phyloP scores from a whole-genome alignment of 2,329 filamentous ascomycete genomes.

The Anthostomella pinea region DNA sequence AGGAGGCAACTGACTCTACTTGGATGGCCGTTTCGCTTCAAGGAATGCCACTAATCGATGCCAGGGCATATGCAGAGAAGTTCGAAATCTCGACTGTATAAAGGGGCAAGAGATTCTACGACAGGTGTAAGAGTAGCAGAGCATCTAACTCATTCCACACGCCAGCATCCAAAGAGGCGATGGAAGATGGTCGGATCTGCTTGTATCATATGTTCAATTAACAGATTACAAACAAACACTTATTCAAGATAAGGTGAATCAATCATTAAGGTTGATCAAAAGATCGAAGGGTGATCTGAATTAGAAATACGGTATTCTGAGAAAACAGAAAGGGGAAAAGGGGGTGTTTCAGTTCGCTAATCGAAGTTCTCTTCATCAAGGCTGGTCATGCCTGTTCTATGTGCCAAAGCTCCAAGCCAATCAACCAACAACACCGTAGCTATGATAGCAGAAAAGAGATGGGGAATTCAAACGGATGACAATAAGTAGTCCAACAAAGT shows the following conservation, averaged over 20 bases:
- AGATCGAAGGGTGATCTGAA: conserved; percentile 2
- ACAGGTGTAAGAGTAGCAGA: neutral
- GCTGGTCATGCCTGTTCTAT: conserved; percentile 2
- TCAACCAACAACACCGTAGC: conserved; percentile 10
- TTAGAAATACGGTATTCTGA: conserved; percentile 8
- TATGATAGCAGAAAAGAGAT: conserved; percentile 4
- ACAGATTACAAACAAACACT: neutral
- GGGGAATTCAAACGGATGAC: conserved; percentile 3
- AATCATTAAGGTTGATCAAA: neutral
- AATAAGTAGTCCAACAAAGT: conserved; percentile 4
- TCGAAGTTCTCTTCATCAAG: conserved; percentile 6
- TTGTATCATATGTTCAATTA: conserved; percentile 1
- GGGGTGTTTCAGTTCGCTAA: conserved; percentile 4
- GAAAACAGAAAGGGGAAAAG: conserved; percentile 2
- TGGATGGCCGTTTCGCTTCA: no score
- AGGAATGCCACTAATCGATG: no score
- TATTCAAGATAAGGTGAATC: conserved; percentile 1
- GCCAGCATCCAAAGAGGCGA: no score
- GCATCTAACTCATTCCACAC: neutral
- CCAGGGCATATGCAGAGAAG: no score
- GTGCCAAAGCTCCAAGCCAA: conserved; percentile 1
- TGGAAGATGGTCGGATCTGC: no score
- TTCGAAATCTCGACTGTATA: no score
- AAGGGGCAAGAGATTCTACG: no score
- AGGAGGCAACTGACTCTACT: no score